Percentiles rank a stretch among this genome's conserved stretches.
Conservation (phyloP, 352 stramenopile genomes). For the Globisporangium nagaii region DNA sequence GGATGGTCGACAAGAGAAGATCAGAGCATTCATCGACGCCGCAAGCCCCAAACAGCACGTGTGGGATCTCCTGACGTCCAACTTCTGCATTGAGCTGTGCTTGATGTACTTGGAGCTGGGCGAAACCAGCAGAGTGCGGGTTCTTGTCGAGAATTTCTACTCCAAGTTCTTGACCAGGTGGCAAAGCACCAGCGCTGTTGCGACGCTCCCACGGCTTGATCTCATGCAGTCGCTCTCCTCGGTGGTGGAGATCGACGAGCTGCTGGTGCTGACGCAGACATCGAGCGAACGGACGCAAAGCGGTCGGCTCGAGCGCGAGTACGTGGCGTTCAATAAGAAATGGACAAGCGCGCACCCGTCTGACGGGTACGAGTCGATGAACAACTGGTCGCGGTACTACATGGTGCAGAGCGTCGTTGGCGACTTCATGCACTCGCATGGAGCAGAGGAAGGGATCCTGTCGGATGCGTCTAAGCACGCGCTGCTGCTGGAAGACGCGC, state of each 20-base stretch:
- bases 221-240: slow-evolving; percentile 64
- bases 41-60: slow-evolving; percentile 24
- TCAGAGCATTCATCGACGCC: slow-evolving; percentile 15
- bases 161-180: slow-evolving; percentile 43
- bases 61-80: slow-evolving; percentile 30
- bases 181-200: slow-evolving; percentile 44
- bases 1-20: slow-evolving; percentile 4
- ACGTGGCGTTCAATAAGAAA: slow-evolving; percentile 23
- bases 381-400: slow-evolving; percentile 54
- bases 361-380: slow-evolving; percentile 44
- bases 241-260: slow-evolving; percentile 56
- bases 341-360: slow-evolving; percentile 39
- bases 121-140: slow-evolving; percentile 38
- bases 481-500: slow-evolving; percentile 26
- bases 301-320: slow-evolving; percentile 7
- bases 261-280: slow-evolving; percentile 19
- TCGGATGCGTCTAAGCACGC: slow-evolving; percentile 20
- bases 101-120: slow-evolving; percentile 36
- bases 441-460: slow-evolving; percentile 23
- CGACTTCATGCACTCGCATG: slow-evolving; percentile 24
- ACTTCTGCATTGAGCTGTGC: slow-evolving; percentile 47
- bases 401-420: slow-evolving; percentile 46
- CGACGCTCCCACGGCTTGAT: slow-evolving; percentile 38
- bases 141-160: slow-evolving; percentile 64
- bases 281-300: neutral